Base-by-base conservation (phyloP, 768 basidiomycete species). In the Trametes sanguinea region DNA sequence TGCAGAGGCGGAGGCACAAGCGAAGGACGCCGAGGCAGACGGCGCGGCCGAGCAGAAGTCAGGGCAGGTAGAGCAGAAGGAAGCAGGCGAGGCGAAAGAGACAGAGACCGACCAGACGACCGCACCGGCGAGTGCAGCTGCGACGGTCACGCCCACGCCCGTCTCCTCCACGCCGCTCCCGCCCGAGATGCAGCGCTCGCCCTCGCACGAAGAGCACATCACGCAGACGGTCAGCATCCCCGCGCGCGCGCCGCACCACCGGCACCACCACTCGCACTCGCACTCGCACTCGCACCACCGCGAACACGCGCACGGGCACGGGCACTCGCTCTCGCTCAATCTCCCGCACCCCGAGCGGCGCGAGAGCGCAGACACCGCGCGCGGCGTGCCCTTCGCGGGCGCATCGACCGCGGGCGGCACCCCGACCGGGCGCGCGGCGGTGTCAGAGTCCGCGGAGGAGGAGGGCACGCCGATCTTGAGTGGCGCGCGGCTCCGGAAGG, bases 211-310 rank as follows among this genome's bases (percentile, higher is more conserved):
- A 11, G 66, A 72, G 60, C 76, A 77, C 65, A 64, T 77, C 45
- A 71, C 70, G 16, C 67, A 68, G 8, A 76, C 75, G n/a, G 68
- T 76, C 33, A 74, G 58, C 29, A 69, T 80, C 51, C 77, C 78
- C 37, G 72, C 76, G 4, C 65, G 68, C n/a, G 50, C 65, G 29
- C 61, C 66, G 42, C 70, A 72, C 39, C 72, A 76, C 44, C 72
- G 72, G 37, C 72, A 74, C 42, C 72, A 63, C 4, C 60, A 55
- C n/a, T 22, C 35, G 11, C 53, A 57, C 32, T 22, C 35, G 11
- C 53, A 57, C 32, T 22, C 53, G 51, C 57, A 63, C 42, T n/a
- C 33, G 35, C 50, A 57, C n/a, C 39, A 57, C 33, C 39, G 64
- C 57, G 22, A 22, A 22, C 22, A 22, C 22, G 22, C 22, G 22